These are phyloP conservation scores for Clarkia xantiana DNA, from an alignment of 345 rosid species.

Conservation along the genomic window DNA sequence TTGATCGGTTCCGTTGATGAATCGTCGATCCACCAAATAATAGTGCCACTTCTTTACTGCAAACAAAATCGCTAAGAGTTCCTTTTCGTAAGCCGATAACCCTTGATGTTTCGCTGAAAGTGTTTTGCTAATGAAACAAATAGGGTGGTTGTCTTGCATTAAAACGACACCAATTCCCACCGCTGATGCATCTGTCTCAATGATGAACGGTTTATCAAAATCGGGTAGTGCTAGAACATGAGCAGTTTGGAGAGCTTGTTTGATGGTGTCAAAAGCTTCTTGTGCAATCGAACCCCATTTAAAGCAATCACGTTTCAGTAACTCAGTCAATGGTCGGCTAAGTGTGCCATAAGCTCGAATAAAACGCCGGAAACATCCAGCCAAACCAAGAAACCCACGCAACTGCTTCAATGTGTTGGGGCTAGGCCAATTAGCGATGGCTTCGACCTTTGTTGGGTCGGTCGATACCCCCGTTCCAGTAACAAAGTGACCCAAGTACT, in stretches of 20 bases:
- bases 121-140: too few species aligned
- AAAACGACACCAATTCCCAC: too few species aligned
- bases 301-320: background rate
- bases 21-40: too few species aligned
- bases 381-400: background rate
- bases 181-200: too few species aligned
- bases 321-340: background rate
- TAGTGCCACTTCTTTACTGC: too few species aligned
- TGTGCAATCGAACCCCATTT: rapidly evolving
- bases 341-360: background rate
- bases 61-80: too few species aligned
- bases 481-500: too few species aligned
- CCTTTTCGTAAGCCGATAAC: too few species aligned
- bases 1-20: too few species aligned
- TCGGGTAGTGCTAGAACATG: background rate
- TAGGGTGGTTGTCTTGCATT: too few species aligned
- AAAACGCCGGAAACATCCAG: background rate
- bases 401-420: background rate
- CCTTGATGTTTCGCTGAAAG: too few species aligned
- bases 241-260: background rate
- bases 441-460: background rate
- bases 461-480: background rate
- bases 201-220: background rate
- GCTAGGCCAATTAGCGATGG: background rate
- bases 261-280: background rate